Percentiles rank a stretch among this genome's conserved stretches.
Conservation (phyloP, 371 early-diverging fungal genomes). For the Blastocladiella emersonii region DNA sequence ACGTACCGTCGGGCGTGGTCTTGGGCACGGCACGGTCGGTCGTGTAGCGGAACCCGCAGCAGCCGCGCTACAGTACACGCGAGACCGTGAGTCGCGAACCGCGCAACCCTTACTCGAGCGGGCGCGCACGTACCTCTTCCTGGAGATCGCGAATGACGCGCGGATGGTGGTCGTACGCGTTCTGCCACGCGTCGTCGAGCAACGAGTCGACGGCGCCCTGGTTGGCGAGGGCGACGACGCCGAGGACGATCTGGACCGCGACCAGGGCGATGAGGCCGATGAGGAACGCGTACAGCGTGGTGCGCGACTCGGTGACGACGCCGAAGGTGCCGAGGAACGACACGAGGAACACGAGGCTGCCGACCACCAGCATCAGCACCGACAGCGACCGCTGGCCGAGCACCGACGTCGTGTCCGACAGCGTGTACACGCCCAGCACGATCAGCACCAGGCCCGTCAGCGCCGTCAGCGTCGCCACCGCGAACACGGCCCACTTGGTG, state of each 20-base stretch:
- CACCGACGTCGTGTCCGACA: slow-evolving; percentile 6
- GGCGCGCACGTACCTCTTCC: slow-evolving; percentile 6
- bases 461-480: neutral
- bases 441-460: slow-evolving; percentile 12
- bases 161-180: slow-evolving; percentile 14
- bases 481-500: slow-evolving; percentile 1
- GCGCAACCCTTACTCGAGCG: too few species aligned
- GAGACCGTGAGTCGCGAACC: too few species aligned
- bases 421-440: slow-evolving; percentile 15
- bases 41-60: slow-evolving; percentile 22
- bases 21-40: slow-evolving; percentile 22
- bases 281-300: slow-evolving; percentile 14
- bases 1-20: slow-evolving; percentile 6
- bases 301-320: slow-evolving; percentile 5
- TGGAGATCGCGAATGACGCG: slow-evolving; percentile 19
- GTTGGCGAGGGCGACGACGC: slow-evolving; percentile 12
- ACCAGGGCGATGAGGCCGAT: slow-evolving; percentile 12
- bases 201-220: slow-evolving; percentile 8
- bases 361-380: slow-evolving; percentile 15
- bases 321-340: slow-evolving; percentile 18
- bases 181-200: slow-evolving; percentile 18
- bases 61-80: slow-evolving; percentile 11
- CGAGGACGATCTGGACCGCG: slow-evolving; percentile 11
- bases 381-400: slow-evolving; percentile 11
- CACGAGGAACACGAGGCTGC: slow-evolving; percentile 11